These are phyloP conservation scores for Nelumbo lutea DNA, from an alignment of 164 flowering plant genomes.

Conservation along the genomic window DNA sequence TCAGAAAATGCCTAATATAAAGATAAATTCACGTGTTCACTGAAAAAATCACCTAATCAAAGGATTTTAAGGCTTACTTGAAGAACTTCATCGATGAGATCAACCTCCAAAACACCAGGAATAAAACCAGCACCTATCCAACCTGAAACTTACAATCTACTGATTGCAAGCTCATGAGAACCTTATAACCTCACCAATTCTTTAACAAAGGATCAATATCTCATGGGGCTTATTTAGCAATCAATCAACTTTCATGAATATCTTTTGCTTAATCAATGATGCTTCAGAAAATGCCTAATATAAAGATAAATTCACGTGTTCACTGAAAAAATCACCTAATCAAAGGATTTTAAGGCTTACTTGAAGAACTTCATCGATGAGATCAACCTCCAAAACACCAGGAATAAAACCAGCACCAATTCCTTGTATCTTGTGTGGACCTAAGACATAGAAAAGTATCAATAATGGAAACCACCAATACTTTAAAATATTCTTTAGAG, in stretches of 20 bases:
- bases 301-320: no score
- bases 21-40: no score
- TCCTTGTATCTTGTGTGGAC: conserved; percentile 70
- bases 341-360: conserved; percentile 17
- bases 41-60: background rate
- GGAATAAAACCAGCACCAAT: conserved; percentile 79
- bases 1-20: background rate
- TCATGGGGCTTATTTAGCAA: no score
- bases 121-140: conserved; percentile 51
- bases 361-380: conserved; percentile 36
- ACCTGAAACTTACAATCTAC: no score
- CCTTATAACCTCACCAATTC: no score
- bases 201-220: no score
- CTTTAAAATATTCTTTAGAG: background rate
- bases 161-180: no score
- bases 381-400: conserved; percentile 38
- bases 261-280: background rate
- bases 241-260: no score
- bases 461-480: background rate
- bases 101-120: conserved; percentile 48
- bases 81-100: conserved; percentile 34
- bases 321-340: background rate
- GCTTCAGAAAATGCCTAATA: background rate
- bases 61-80: conserved; percentile 21
- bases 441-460: conserved; percentile 21